phyloP scores from a whole-genome alignment of 345 rosid genomes.

The Isatis tinctoria region DNA sequence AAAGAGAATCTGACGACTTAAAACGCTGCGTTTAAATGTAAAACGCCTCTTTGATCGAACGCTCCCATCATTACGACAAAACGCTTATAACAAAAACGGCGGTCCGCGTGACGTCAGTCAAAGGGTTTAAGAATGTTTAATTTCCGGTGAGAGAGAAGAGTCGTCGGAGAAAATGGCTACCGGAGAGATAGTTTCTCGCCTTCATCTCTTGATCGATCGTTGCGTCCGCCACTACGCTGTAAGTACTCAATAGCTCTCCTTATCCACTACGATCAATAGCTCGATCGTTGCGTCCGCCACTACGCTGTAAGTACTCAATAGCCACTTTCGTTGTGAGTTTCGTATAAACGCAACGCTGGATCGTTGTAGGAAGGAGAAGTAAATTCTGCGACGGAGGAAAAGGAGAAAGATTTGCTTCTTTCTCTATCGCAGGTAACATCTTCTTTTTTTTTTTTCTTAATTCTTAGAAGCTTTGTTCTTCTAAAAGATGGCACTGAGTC shows the following conservation, averaged over 20 bases:
- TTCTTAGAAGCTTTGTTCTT: background rate
- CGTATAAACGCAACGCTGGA: background rate
- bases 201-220: constrained; percentile 45
- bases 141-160: background rate
- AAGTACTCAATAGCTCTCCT: background rate
- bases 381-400: constrained; percentile 28
- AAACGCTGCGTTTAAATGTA: constrained; percentile 11
- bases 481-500: no score
- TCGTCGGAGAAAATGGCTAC: constrained; percentile 34
- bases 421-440: constrained; percentile 51
- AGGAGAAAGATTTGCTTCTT: constrained; percentile 46
- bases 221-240: constrained; percentile 37
- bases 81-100: background rate
- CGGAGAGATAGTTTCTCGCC: constrained; percentile 26
- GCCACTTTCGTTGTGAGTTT: background rate
- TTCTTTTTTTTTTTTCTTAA: no score
- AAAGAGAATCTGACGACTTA: background rate
- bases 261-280: no score
- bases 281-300: constrained; percentile 37
- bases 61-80: background rate
- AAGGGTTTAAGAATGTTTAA: background rate
- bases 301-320: constrained; percentile 32
- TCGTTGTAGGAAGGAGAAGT: constrained; percentile 32
- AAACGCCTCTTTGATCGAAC: background rate
- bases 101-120: background rate